Conservation (phyloP, 1,139 yeast genomes). For the Tardiomyces digboiensis region DNA sequence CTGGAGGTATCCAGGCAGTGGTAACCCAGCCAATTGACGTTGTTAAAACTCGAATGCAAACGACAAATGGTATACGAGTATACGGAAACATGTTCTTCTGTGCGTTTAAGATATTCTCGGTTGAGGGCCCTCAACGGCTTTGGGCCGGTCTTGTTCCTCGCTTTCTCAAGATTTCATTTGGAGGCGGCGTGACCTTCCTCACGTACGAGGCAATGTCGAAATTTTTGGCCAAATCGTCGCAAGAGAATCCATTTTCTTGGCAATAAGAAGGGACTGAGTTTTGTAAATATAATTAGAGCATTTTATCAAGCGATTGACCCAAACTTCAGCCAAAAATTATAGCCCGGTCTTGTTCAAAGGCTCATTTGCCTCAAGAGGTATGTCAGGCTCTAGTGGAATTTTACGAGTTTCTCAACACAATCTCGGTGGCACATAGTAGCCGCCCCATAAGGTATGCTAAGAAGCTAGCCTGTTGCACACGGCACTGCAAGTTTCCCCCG, state of each 20-base stretch:
- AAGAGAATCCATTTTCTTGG: slow-evolving; percentile 5
- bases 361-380: too few relatives aligned
- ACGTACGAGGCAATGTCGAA: slow-evolving; percentile 55
- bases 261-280: slow-evolving; percentile 1
- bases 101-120: slow-evolving; percentile 57
- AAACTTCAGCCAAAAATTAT: too few relatives aligned
- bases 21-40: slow-evolving; percentile 91
- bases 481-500: too few relatives aligned
- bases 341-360: too few relatives aligned
- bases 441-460: too few relatives aligned
- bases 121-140: slow-evolving; percentile 54
- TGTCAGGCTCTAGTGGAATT: too few relatives aligned
- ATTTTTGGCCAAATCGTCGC: slow-evolving; percentile 25
- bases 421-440: too few relatives aligned
- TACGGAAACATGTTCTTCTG: slow-evolving; percentile 62
- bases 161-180: slow-evolving; percentile 63
- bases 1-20: slow-evolving; percentile 61
- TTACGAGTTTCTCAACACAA: too few relatives aligned
- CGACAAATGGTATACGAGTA: slow-evolving; percentile 48
- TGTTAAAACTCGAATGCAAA: slow-evolving; percentile 80
- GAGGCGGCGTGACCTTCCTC: slow-evolving; percentile 71
- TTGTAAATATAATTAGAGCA: too few relatives aligned
- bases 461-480: too few relatives aligned
- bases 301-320: too few relatives aligned
- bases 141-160: slow-evolving; percentile 83